Conservation (phyloP, 1,284 basidiomycete species). For the Lignosus rhinocerotis region DNA sequence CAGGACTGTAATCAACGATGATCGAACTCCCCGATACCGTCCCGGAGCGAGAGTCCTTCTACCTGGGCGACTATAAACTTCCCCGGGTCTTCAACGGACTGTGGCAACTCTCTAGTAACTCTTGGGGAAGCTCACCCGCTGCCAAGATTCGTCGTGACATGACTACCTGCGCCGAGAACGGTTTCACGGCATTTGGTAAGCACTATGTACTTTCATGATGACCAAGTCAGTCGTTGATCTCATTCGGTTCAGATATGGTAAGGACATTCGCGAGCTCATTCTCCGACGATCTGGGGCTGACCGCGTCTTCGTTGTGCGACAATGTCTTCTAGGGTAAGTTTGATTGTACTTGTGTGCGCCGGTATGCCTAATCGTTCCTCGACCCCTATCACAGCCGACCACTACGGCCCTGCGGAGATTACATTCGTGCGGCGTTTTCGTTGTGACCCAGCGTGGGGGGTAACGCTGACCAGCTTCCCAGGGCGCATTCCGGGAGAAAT, state of each 20-base stretch:
- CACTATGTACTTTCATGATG: background rate
- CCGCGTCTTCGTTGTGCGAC: background rate
- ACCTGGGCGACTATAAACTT: constrained; percentile 57
- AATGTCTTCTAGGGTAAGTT: constrained; percentile 20
- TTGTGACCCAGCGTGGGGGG: background rate
- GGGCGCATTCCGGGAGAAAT: constrained; percentile 65
- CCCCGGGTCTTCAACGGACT: constrained; percentile 77
- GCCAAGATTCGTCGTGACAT: constrained; percentile 67
- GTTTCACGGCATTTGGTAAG: constrained; percentile 63
- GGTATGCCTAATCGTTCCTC: background rate
- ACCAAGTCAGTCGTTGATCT: background rate
- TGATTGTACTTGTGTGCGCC: background rate
- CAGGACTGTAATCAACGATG: constrained; percentile 3
- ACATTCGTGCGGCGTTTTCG: constrained; percentile 53
- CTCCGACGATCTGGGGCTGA: background rate
- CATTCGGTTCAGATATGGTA: constrained; percentile 39
- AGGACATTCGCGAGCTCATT: constrained; percentile 12
- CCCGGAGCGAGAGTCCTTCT: constrained; percentile 39
- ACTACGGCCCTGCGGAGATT: constrained; percentile 79
- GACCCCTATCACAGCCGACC: constrained; percentile 58
- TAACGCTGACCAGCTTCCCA: constrained; percentile 30
- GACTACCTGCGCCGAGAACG: constrained; percentile 59
- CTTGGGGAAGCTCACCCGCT: constrained; percentile 76
- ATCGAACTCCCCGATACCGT: constrained; percentile 6
- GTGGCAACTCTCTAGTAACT: constrained; percentile 82